Base-by-base conservation (phyloP, 805 yeast genomes). In the Hanseniaspora thailandica region DNA sequence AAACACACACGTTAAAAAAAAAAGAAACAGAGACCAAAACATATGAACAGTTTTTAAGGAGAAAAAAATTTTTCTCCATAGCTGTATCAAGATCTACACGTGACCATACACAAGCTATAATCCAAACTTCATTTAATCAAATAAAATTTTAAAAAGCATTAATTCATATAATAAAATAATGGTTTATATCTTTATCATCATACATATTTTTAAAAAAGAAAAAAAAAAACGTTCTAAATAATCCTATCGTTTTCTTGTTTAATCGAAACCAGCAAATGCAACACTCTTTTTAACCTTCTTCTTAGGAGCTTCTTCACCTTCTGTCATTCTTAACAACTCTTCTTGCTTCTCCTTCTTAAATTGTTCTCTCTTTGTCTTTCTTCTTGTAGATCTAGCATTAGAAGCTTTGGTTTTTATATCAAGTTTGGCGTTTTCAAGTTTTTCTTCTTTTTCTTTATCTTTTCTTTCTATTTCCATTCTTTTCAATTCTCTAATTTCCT, bases 401-500 rank as follows among this genome's bases (percentile, higher is more conserved):
- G 81, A 75, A 1, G 90, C 82, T 64, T 81, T 85, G 59, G 73
- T 77, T 65, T 77, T 85, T 52, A 90, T 72, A 65, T 88, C 95
- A 30, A 70, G 71, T 69, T 87, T 88, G 66, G 84, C 89, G 54
- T 73, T 78, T 57, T 87, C 94, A 41, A 88, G 67, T 64, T 82
- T 82, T 53, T 73, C 76, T 56, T 74, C 69, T 69, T 87, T 86
- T 33, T 71, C 79, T 52, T 76, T 76, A 61, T 90, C 96, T 63
- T 82, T 84, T 64, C 83, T 73, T 65, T 90, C 97, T 58, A 90
- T 78, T 66, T 93, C 97, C 68, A 82, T 75, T 62, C 86, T 79
- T 71, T 84, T 86, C 58, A 87, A 71, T 43, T 87, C 96, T 63
- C 98, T 76, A 55, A 90, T 78, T 60, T 86, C 95, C 67, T 90